Base-by-base conservation (phyloP, 2,329 filamentous ascomycete species). In the Rhynchosporium agropyri region DNA sequence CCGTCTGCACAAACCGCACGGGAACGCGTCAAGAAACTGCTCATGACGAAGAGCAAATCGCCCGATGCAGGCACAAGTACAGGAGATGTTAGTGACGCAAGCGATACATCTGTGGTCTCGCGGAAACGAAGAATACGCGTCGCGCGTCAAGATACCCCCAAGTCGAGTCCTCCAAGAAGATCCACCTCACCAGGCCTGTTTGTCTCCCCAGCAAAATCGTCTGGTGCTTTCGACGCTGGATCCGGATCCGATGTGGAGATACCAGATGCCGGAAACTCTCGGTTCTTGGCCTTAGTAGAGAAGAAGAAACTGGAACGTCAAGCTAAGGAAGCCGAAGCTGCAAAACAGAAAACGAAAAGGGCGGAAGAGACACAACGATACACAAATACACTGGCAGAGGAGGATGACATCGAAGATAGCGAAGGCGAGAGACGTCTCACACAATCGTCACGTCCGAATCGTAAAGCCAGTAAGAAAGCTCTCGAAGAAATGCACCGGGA, bases 401-500 rank as follows among this genome's bases (percentile, higher is more conserved):
- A 85, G 43, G 81, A 83, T 51, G 81, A 79, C n/a, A 81, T 85
- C 56, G 62, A 64, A 2, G 86, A 89, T 63, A 86, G 86, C 40
- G 86, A 86, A 31, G 84, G 80, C 46, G 88, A 83, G n/a, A 81
- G 80, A 49, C 85, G 80, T 65, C 78, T 95, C 50, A 90, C 89
- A 0, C 90, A 93, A 72, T 79, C 84, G 45, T 81, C 83, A 31
- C 86, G 89, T 3, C 88, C 92, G 4, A 83, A 85, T 9, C 85
- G 95, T 12, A 96, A 95, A 74, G 93, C 95, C 0, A 94, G 93
- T 79, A 98, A 94, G 79, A 97, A 92, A 77, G 95, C 95, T 0
- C 75, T 97, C 48, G 91, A 97, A 74, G 94, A 98, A 69, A 97
- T 99, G 89, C 89, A 90, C 70, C 86, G 92, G 63, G 95, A 99